Evolutionary conservation across 352 stramenopile genomes (phyloP), one percentile per base, ranked within the genome.

Genomic region (Phytophthora boehmeriae): DNA sequence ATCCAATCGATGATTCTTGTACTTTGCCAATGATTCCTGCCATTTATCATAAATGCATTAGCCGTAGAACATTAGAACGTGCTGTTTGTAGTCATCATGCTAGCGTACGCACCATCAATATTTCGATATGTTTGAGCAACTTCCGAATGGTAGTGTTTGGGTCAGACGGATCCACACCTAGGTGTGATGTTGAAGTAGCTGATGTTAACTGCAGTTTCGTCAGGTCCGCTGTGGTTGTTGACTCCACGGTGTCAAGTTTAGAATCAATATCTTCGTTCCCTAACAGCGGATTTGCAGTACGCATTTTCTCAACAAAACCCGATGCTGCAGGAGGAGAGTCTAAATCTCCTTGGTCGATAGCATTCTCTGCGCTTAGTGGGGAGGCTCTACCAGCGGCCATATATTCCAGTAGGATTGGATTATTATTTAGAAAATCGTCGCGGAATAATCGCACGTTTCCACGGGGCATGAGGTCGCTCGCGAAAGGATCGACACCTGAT

Each of bases 371-470:
- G 14, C 67, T 59, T 30, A 66, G 20, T 13, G 43, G 11, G 17
- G 65, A 50, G 1, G 48, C 41, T 36, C 57, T 35, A 0, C 76
- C 64, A 28, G 68, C 55, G 8, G 74, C 82, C 36, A 95, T 71
- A 63, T 95, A 95, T 59, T 93, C 86, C 27, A 95, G 66, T 46
- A 95, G 36, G 44, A 95, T 95, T 1, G 86, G 73, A 46, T 92
- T 76, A 57, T 88, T 95, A 55, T 95, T 95, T 46, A 95, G 63
- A 34, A 91, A 95, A 36, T 95, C 83, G 58, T 95, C 86, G 14
- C 83, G 86, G 49, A 95, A 95, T 36, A 95, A 68, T 8, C 85
- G 86, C 16, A 93, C 86, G 30, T 90, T 89, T 34, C 86, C 86
- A 19, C 75, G 79, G 3, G 80, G 80, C 83, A 92, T 92, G 39